Evolutionary conservation across 106 monocot genomes (phyloP).

Genomic region (Allium cepa): DNA sequence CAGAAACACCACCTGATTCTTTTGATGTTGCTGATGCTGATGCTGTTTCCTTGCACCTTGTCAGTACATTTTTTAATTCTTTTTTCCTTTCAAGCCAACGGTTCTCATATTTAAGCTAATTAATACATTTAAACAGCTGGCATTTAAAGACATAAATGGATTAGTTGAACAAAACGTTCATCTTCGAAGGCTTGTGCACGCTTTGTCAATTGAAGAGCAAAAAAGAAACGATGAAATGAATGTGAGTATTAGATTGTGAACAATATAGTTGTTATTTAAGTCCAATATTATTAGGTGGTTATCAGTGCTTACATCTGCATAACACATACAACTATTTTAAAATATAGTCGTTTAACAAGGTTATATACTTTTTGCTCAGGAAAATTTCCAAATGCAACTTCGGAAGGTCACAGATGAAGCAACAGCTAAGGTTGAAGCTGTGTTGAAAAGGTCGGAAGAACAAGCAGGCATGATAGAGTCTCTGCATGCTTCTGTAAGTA

Average conservation of each 20-base stretch:
- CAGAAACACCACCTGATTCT: conserved; percentile 8
- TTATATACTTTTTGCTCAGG: conserved; percentile 23
- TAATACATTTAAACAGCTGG: conserved; percentile 37
- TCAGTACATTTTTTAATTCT: conserved; percentile 19
- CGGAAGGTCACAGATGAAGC: conserved; percentile 57
- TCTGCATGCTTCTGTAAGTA: conserved; percentile 78
- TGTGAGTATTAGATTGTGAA: conserved; percentile 23
- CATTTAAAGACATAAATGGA: conserved; percentile 76
- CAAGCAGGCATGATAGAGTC: conserved; percentile 89
- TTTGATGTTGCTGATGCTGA: conserved; percentile 18
- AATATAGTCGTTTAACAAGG: neutral
- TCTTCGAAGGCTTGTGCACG: conserved; percentile 60
- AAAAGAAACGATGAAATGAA: conserved; percentile 52
- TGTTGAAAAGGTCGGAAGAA: conserved; percentile 84
- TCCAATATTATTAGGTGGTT: neutral
- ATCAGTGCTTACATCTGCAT: neutral
- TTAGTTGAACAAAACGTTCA: conserved; percentile 85
- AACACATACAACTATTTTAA: conserved; percentile 2
- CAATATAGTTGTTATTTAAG: neutral
- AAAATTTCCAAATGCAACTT: conserved; percentile 62
- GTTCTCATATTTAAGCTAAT: neutral
- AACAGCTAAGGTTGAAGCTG: conserved; percentile 59
- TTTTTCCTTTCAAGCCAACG: neutral
- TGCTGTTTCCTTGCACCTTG: conserved; percentile 27
- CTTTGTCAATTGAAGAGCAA: conserved; percentile 38